These are phyloP conservation scores for Tulasnella sp. DNA, from an alignment of 768 basidiomycete species.

Conservation along the genomic window DNA sequence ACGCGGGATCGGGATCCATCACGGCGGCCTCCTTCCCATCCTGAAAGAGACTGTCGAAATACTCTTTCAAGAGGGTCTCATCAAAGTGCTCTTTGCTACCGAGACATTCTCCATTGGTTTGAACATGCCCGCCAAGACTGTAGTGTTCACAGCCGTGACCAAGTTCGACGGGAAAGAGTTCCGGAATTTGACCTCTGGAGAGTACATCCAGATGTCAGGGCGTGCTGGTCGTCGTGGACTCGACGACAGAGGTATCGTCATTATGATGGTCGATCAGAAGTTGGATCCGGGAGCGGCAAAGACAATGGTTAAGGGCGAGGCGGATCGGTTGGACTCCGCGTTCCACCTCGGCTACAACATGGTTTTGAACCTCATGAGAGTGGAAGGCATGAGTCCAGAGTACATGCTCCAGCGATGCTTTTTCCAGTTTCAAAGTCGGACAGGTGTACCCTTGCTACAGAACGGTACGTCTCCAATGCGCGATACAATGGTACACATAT, in stretches of 20 bases:
- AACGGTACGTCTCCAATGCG: conserved; percentile 45
- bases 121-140: conserved; percentile 99
- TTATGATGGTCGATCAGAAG: conserved; percentile 99
- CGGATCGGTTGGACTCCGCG: conserved; percentile 91
- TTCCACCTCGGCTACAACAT: conserved; percentile 99
- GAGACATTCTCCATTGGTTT: conserved; percentile 97
- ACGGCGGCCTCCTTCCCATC: conserved; percentile 92
- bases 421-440: conserved; percentile 94
- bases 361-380: conserved; percentile 96
- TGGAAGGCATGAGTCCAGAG: conserved; percentile 96
- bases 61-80: conserved; percentile 93
- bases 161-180: conserved; percentile 97
- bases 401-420: conserved; percentile 97
- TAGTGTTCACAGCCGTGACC: conserved; percentile 89
- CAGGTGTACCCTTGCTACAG: conserved; percentile 76
- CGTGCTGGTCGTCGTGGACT: conserved; percentile 93
- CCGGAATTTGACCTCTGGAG: conserved; percentile 83
- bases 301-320: conserved; percentile 96
- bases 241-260: conserved; percentile 97
- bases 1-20: conserved; percentile 96
- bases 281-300: conserved; percentile 87
- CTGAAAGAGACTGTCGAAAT: conserved; percentile 99
- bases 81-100: conserved; percentile 96
- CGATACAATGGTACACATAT: not conserved
- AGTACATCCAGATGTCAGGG: conserved; percentile 99